Evolutionary conservation across 2,329 filamentous ascomycete genomes (phyloP).

Genomic region (Calonectria pseudoreteaudii): DNA sequence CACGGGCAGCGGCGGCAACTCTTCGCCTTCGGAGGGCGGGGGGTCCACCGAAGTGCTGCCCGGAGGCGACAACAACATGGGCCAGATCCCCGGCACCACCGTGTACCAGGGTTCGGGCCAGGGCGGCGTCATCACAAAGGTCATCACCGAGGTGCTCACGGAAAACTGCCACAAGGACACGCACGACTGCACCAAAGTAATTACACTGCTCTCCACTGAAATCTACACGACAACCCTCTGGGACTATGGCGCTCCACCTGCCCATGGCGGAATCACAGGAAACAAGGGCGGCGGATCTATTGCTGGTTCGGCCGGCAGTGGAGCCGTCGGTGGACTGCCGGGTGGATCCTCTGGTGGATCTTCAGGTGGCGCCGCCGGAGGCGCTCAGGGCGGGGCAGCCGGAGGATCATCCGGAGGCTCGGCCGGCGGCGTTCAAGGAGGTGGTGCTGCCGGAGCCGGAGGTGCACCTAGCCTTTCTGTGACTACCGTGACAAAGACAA

Average conservation of each 20-base stretch:
- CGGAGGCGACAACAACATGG: background rate
- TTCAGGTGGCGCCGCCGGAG: background rate
- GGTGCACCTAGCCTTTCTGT: background rate
- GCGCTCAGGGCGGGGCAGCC: background rate
- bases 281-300: background rate
- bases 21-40: slow-evolving; percentile 11
- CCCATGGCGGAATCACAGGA: background rate
- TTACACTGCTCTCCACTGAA: slow-evolving; percentile 6
- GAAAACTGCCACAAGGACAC: background rate
- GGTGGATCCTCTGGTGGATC: background rate
- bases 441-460: background rate
- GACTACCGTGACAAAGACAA: background rate
- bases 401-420: background rate
- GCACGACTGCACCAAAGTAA: background rate
- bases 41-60: slow-evolving; percentile 2
- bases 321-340: background rate
- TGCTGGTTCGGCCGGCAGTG: background rate
- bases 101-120: background rate
- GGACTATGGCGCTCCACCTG: background rate
- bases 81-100: background rate
- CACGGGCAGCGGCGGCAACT: background rate
- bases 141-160: slow-evolving; percentile 1
- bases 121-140: background rate
- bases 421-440: background rate
- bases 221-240: slow-evolving; percentile 5